Conservation (phyloP, 1,139 yeast genomes). For the Yamadazyma diospyri region DNA sequence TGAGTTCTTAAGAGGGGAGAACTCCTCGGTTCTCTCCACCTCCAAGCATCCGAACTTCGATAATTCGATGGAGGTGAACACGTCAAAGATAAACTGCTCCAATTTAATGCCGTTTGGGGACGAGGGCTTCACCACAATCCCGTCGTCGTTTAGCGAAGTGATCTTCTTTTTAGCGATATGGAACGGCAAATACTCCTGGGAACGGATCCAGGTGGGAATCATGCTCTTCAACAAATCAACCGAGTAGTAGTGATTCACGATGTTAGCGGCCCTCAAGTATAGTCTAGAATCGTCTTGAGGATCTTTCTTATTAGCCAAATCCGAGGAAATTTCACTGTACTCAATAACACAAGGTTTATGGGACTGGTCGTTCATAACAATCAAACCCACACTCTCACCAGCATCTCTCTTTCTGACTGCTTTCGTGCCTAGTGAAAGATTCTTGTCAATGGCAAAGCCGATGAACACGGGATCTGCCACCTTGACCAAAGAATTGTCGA, state of each 20-base stretch:
- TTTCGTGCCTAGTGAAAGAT: conserved; percentile 82
- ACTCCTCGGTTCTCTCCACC: conserved; percentile 80
- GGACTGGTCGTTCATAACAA: conserved; percentile 62
- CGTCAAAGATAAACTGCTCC: conserved; percentile 97
- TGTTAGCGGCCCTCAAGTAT: conserved; percentile 88
- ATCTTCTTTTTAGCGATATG: conserved; percentile 94
- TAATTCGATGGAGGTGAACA: conserved; percentile 75
- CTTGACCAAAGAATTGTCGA: conserved; percentile 87
- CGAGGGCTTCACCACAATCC: conserved; percentile 54
- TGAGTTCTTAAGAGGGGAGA: conserved; percentile 92
- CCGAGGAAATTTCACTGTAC: conserved; percentile 82
- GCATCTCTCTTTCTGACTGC: conserved; percentile 93
- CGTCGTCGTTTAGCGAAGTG: conserved; percentile 52
- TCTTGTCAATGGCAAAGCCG: conserved; percentile 72
- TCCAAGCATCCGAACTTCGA: conserved; percentile 87
- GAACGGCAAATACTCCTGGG: conserved; percentile 72
- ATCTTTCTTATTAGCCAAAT: conserved; percentile 60
- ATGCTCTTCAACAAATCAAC: conserved; percentile 59
- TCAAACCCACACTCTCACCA: conserved; percentile 84
- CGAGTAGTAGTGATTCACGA: conserved; percentile 94
- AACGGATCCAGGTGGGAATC: conserved; percentile 69
- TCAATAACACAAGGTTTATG: conserved; percentile 88
- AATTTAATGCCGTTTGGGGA: conserved; percentile 88
- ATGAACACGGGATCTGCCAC: conserved; percentile 93
- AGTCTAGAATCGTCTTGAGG: conserved; percentile 52